Conservation (phyloP, 148 eudicot genomes). For the Fagopyrum tataricum region DNA sequence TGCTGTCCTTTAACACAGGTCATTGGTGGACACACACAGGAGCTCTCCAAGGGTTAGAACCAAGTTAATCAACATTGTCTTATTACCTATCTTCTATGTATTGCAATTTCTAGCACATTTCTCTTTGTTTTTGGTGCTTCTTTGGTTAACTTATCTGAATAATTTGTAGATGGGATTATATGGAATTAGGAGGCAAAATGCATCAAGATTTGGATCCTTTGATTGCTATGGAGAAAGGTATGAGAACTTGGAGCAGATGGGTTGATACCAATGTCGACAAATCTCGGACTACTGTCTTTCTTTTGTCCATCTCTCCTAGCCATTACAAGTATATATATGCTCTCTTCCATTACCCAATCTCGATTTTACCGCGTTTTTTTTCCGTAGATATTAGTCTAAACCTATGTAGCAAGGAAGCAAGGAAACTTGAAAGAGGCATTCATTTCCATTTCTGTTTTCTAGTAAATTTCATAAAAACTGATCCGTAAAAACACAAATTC, state of each 20-base stretch:
- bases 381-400: not conserved
- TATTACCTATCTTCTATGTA: not conserved
- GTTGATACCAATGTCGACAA: slow-evolving; percentile 55
- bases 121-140: not conserved
- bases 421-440: not conserved
- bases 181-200: slow-evolving; percentile 55
- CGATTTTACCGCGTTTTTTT: not conserved
- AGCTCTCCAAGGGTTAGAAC: slow-evolving; percentile 72
- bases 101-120: not conserved
- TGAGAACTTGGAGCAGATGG: slow-evolving; percentile 90
- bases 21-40: slow-evolving; percentile 97
- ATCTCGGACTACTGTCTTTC: slow-evolving; percentile 49
- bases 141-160: not conserved
- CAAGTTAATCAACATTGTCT: not conserved
- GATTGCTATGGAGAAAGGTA: slow-evolving; percentile 60
- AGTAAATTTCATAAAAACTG: too few relatives aligned
- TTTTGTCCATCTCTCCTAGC: slow-evolving; percentile 78
- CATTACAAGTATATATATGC: not conserved
- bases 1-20: slow-evolving; percentile 79
- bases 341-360: not conserved
- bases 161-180: slow-evolving; percentile 80
- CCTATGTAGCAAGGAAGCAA: not conserved
- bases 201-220: slow-evolving; percentile 75
- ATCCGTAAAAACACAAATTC: too few relatives aligned
- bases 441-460: too few relatives aligned